Evolutionary conservation across 768 basidiomycete genomes (phyloP).

Genomic region (Termitomyces sp.): DNA sequence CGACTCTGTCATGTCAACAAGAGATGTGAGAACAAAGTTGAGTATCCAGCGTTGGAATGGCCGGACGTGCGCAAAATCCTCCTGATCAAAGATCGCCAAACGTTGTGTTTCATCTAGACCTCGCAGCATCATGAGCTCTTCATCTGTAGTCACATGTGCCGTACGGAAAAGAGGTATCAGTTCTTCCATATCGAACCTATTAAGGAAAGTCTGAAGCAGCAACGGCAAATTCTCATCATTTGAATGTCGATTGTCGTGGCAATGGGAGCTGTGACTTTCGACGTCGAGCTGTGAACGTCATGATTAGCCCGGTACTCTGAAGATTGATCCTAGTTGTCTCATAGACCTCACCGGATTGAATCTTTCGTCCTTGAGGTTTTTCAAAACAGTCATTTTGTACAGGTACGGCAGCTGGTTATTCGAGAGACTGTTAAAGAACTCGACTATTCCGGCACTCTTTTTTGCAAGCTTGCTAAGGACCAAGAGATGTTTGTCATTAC

Average conservation of each 20-base stretch:
- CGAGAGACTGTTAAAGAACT: not conserved
- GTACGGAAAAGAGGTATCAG: not conserved
- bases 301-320: not conserved
- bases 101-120: not conserved
- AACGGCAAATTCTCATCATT: not conserved
- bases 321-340: not conserved
- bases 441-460: not conserved
- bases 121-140: not conserved
- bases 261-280: not conserved
- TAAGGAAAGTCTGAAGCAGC: not conserved
- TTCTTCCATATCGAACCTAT: not conserved
- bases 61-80: not conserved
- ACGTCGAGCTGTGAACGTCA: not conserved
- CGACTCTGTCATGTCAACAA: not conserved
- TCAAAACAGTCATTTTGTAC: not conserved
- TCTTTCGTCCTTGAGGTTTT: not conserved
- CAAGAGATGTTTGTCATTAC: not conserved
- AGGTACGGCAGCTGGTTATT: not conserved
- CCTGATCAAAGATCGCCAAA: not conserved
- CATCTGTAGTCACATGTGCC: not conserved
- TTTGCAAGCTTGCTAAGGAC: not conserved
- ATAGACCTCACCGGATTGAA: not conserved
- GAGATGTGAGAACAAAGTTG: not conserved
- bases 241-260: not conserved
- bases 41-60: slow-evolving; percentile 3